Evolutionary conservation across 2,329 filamentous ascomycete genomes (phyloP).

Genomic region (Graphium sp.): DNA sequence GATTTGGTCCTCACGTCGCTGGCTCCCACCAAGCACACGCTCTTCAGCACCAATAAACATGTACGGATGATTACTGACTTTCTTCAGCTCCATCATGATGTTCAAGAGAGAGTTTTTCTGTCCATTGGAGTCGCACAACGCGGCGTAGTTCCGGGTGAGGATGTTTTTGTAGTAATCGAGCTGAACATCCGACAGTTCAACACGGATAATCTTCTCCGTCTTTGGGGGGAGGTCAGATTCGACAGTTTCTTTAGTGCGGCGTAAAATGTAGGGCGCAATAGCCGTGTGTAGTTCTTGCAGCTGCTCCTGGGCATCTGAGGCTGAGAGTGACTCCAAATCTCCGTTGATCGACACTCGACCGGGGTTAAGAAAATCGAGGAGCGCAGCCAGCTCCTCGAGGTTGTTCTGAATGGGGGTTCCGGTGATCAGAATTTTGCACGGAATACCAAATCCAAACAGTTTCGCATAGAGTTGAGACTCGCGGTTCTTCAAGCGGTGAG

Average conservation of each 20-base stretch:
- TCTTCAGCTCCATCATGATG: slow-evolving; percentile 99
- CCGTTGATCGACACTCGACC: slow-evolving; percentile 82
- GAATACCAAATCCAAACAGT: slow-evolving; percentile 71
- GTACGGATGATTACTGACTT: slow-evolving; percentile 96
- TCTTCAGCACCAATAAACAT: slow-evolving; percentile 94
- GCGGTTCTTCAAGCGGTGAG: slow-evolving; percentile 88
- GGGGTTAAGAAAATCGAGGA: slow-evolving; percentile 96
- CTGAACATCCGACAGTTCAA: slow-evolving; percentile 91
- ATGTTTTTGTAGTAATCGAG: slow-evolving; percentile 99
- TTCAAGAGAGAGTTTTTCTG: slow-evolving; percentile 93
- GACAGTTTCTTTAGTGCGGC: slow-evolving; percentile 92
- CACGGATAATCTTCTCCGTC: slow-evolving; percentile 96
- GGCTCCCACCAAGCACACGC: slow-evolving; percentile 65
- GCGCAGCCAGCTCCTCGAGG: slow-evolving; percentile 73
- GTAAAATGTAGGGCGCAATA: slow-evolving; percentile 87
- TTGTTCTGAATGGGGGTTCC: slow-evolving; percentile 98
- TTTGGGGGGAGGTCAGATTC: slow-evolving; percentile 93
- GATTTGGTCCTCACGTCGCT: slow-evolving; percentile 73
- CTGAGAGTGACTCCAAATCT: slow-evolving; percentile 65
- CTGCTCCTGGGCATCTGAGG: slow-evolving; percentile 71
- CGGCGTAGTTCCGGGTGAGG: slow-evolving; percentile 86
- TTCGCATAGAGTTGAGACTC: slow-evolving; percentile 86
- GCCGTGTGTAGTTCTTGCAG: slow-evolving; percentile 69
- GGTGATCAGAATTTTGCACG: slow-evolving; percentile 82
- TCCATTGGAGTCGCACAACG: slow-evolving; percentile 78